Conservation (phyloP, 2,329 filamentous ascomycete species). For the Fusarium sp. region DNA sequence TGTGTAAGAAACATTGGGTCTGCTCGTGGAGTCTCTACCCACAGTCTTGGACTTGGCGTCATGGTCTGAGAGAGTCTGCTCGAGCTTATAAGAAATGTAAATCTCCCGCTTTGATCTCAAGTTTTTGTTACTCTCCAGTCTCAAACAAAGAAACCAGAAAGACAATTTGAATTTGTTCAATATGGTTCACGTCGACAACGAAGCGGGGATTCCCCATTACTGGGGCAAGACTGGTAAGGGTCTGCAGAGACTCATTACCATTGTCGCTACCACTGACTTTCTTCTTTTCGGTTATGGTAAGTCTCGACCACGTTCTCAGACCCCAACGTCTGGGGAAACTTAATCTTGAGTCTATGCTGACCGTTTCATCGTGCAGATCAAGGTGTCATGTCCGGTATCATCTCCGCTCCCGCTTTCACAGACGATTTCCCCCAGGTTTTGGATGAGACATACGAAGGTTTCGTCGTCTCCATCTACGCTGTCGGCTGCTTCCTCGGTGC, state of each 20-base stretch:
- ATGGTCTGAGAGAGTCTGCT: not conserved
- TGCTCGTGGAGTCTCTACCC: conserved; percentile 1
- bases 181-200: conserved; percentile 38
- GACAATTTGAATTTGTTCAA: conserved; percentile 6
- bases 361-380: conserved; percentile 54
- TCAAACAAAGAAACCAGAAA: conserved; percentile 1
- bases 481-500: conserved; percentile 64
- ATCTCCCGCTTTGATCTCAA: not conserved
- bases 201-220: conserved; percentile 29
- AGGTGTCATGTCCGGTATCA: conserved; percentile 65
- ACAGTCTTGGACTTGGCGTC: conserved; percentile 15
- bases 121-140: not conserved
- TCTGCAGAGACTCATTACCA: conserved; percentile 32
- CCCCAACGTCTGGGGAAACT: conserved; percentile 34
- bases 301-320: not conserved
- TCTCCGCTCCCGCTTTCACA: conserved; percentile 62
- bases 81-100: conserved; percentile 27
- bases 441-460: conserved; percentile 59
- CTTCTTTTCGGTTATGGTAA: conserved; percentile 34
- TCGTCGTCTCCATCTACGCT: conserved; percentile 63
- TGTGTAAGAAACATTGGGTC: conserved; percentile 10
- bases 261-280: conserved; percentile 33
- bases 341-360: not conserved
- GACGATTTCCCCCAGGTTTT: conserved; percentile 57
- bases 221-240: conserved; percentile 35